Base-by-base conservation (phyloP, 768 basidiomycete genomes). In the Psilocybe subaeruginosa region DNA sequence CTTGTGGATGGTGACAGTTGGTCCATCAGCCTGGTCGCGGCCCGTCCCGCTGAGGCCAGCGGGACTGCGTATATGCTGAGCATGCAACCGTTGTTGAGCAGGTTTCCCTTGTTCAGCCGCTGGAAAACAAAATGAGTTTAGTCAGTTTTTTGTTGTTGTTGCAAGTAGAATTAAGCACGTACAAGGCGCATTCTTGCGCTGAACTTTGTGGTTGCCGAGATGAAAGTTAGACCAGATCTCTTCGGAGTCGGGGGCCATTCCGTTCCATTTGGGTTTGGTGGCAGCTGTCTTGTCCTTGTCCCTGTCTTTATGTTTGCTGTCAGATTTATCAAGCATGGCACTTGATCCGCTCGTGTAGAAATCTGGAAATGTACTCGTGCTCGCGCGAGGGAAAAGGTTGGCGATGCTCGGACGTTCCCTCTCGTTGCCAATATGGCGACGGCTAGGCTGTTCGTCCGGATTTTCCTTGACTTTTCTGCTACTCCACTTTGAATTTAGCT, bases 1-100 rank as follows among this genome's bases (percentile, higher is more conserved):
- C 65, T 91, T 91, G 73, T 94, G 93, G 33, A 94, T 85, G 56
- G 89, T 86, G 35, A 85, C 80, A 23, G 79, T 77, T 0, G 91
- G 90, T 1, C 90, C 88, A 35, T 80, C 80, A 33, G 73, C 74
- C 5, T 72, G 74, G 37, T 78, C 79, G 4, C 66, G 60, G 33
- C 60, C 58, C 12, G 59, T 65, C 49, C 68, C 66, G 41, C 72
- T 72, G n/a, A 76, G 41, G 35, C 54, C 72, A 61, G 76, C 82
- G 0, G 81, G 80, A 63, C 83, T 85, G 27, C 80, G 76, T 56
- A 85, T 77, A 59, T 85, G 85, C 7, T 79, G 79, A 46, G 91
- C 77, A 54, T 85, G 84, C 23, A 93, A 76, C 19, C 91, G 87
- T 64, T 92, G 90, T 60, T 90, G 89, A 8, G 82, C 80, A 12